Conservation (phyloP, 179 eudicot genomes). For the Camellia oleifera region DNA sequence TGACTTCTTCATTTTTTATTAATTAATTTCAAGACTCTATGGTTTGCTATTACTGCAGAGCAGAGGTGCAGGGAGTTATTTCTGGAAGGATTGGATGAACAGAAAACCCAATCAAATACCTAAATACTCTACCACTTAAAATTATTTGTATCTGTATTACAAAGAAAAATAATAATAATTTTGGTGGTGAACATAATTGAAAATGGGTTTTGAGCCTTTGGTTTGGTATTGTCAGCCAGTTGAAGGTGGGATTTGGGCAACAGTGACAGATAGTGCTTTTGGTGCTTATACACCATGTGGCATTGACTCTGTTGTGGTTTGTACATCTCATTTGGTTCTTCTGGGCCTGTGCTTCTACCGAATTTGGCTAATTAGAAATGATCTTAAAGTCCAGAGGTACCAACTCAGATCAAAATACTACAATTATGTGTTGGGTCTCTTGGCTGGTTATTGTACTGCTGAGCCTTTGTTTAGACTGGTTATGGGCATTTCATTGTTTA, state of each 20-base stretch:
- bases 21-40: not conserved
- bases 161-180: not conserved
- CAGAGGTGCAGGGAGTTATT: not conserved
- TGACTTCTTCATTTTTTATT: not conserved
- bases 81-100: not conserved
- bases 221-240: conserved; percentile 79
- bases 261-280: conserved; percentile 50
- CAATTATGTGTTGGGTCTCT: conserved; percentile 53
- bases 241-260: conserved; percentile 57
- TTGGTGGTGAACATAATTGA: not conserved
- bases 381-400: conserved; percentile 37
- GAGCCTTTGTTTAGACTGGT: conserved; percentile 69
- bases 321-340: conserved; percentile 60
- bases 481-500: conserved; percentile 58
- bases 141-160: too few relatives aligned
- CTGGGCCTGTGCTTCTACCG: conserved; percentile 64
- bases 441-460: conserved; percentile 64
- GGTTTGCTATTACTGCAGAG: not conserved
- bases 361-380: conserved; percentile 51
- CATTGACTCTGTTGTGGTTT: conserved; percentile 50
- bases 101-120: conserved; percentile 5
- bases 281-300: conserved; percentile 87
- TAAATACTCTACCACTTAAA: not conserved
- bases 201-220: conserved; percentile 62
- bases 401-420: conserved; percentile 51